These are phyloP conservation scores for Thalassiosira oceanica DNA, from an alignment of 352 stramenopile species.

Conservation along the genomic window DNA sequence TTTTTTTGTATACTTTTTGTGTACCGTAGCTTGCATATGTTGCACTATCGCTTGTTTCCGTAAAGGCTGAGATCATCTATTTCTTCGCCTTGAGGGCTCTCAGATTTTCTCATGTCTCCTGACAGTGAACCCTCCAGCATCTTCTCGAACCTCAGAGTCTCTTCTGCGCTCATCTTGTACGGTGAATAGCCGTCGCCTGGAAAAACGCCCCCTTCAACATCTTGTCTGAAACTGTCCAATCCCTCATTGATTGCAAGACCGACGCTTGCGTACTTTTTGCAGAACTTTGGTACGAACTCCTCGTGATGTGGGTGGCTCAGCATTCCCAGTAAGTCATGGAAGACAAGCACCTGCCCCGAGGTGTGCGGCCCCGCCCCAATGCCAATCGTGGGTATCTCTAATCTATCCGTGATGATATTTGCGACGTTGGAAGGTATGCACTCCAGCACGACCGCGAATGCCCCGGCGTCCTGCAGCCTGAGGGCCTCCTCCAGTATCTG, in stretches of 20 bases:
- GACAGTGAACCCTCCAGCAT: too few relatives aligned
- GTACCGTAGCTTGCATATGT: too few relatives aligned
- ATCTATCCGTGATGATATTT: conserved; percentile 89
- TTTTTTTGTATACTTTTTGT: too few relatives aligned
- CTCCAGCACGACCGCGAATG: conserved; percentile 91
- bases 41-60: too few relatives aligned
- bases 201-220: conserved; percentile 94
- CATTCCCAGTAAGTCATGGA: conserved; percentile 98
- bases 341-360: conserved; percentile 96
- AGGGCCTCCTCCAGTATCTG: conserved; percentile 95
- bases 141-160: too few relatives aligned
- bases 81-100: too few relatives aligned
- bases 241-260: conserved; percentile 87
- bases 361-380: conserved; percentile 92
- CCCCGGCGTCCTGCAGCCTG: conserved; percentile 92
- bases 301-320: conserved; percentile 96
- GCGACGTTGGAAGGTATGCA: conserved; percentile 89
- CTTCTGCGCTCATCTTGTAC: too few relatives aligned
- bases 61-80: too few relatives aligned
- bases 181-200: too few relatives aligned
- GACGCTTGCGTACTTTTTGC: conserved; percentile 96
- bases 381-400: conserved; percentile 97
- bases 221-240: conserved; percentile 90
- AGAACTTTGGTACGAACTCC: conserved; percentile 96
- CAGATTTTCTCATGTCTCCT: too few relatives aligned